A percentile compares a stretch with the other conserved stretches of the same genome.
phyloP scores from a whole-genome alignment of 2,329 filamentous ascomycete genomes.

The Sporothrix phasma region DNA sequence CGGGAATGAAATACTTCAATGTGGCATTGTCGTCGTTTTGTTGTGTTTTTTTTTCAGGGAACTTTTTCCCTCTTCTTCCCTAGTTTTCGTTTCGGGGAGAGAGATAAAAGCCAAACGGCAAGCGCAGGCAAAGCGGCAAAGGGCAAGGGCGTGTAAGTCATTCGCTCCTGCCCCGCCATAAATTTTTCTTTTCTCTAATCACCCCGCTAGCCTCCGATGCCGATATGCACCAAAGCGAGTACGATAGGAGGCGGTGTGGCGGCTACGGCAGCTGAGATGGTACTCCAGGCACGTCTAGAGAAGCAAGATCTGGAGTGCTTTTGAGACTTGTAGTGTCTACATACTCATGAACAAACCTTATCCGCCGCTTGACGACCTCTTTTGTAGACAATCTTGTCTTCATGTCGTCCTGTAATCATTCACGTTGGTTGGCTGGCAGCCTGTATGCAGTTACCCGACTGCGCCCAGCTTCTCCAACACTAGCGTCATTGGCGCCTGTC shows the following conservation, averaged over 20 bases:
- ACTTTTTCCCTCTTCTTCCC: conserved; percentile 7
- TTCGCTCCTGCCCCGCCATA: background rate
- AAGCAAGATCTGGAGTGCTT: no score
- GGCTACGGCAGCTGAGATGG: background rate
- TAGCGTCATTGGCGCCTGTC: background rate
- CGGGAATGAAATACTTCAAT: background rate
- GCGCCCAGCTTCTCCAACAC: background rate
- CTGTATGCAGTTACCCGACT: background rate
- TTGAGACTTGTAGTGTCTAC: no score
- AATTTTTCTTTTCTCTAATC: conserved; percentile 3
- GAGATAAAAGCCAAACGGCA: background rate
- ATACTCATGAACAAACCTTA: no score
- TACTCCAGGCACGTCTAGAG: background rate
- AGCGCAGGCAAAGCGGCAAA: background rate
- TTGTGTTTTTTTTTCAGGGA: background rate
- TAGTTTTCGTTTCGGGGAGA: background rate
- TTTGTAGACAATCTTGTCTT: no score
- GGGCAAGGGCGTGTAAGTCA: conserved; percentile 8
- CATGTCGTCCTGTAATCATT: no score
- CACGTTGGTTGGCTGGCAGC: no score
- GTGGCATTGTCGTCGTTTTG: conserved; percentile 9
- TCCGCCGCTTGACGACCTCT: no score
- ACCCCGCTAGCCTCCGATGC: conserved; percentile 3
- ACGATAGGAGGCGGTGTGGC: background rate
- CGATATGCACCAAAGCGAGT: conserved; percentile 5